phyloP scores from a whole-genome alignment of 2,329 filamentous ascomycete genomes.

The Fusarium graminum region DNA sequence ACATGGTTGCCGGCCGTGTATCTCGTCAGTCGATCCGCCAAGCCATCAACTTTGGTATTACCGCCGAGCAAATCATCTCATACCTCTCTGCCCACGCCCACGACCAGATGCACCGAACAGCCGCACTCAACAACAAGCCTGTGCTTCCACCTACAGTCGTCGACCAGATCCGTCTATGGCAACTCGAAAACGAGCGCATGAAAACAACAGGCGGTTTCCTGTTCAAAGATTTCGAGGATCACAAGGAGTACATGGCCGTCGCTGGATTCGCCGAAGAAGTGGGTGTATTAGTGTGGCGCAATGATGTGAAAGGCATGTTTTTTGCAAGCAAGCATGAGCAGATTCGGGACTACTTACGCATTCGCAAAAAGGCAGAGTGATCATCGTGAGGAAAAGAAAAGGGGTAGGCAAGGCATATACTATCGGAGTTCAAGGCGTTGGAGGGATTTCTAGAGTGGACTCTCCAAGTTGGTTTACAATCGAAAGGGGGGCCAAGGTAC shows the following conservation, averaged over 20 bases:
- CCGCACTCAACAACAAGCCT: slow-evolving; percentile 69
- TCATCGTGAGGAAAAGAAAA: neutral
- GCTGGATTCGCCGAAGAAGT: slow-evolving; percentile 88
- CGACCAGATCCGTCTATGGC: slow-evolving; percentile 97
- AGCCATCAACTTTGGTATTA: slow-evolving; percentile 92
- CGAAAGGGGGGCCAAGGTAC: slow-evolving; percentile 6
- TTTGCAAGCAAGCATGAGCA: slow-evolving; percentile 94
- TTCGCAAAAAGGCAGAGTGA: slow-evolving; percentile 66
- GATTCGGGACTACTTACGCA: slow-evolving; percentile 82
- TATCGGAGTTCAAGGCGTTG: slow-evolving; percentile 43
- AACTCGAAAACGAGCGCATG: slow-evolving; percentile 96
- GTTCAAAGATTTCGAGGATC: slow-evolving; percentile 86
- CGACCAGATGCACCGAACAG: slow-evolving; percentile 86
- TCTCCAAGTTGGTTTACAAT: slow-evolving; percentile 8
- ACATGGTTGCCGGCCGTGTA: slow-evolving; percentile 92
- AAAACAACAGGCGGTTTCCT: slow-evolving; percentile 85
- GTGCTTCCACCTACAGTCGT: slow-evolving; percentile 94
- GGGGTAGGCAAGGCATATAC: slow-evolving; percentile 9
- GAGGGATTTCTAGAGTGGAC: slow-evolving; percentile 14
- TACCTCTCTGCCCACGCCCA: slow-evolving; percentile 95
- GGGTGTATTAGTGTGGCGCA: slow-evolving; percentile 90
- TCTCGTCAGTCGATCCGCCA: slow-evolving; percentile 89
- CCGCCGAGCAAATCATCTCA: slow-evolving; percentile 92
- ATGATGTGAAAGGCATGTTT: slow-evolving; percentile 83
- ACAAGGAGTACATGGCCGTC: slow-evolving; percentile 77